phyloP scores from a whole-genome alignment of 2,329 filamentous ascomycete genomes.

The Fonsecaea nubica region DNA sequence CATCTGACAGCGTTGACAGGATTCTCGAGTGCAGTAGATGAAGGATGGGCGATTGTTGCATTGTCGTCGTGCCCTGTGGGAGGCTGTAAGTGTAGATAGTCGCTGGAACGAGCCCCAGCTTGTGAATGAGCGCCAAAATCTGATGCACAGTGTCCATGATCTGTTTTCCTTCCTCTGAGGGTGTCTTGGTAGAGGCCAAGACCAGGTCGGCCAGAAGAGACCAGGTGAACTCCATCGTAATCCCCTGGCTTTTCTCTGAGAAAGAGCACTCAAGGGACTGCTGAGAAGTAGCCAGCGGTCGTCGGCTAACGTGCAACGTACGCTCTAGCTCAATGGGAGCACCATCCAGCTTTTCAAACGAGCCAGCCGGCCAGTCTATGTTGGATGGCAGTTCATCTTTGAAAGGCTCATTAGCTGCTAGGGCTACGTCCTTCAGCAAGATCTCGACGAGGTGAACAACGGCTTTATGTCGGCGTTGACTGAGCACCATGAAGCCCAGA shows the following conservation, averaged over 20 bases:
- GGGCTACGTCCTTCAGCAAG: constrained; percentile 49
- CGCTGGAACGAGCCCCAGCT: constrained; percentile 52
- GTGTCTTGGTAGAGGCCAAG: constrained; percentile 49
- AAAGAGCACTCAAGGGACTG: background rate
- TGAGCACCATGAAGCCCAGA: constrained; percentile 49
- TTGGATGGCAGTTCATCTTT: constrained; percentile 42
- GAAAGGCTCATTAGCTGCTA: constrained; percentile 29
- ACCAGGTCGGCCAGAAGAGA: constrained; percentile 44
- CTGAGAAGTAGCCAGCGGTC: background rate
- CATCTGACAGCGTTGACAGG: constrained; percentile 55
- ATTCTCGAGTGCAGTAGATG: constrained; percentile 54
- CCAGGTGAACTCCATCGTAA: constrained; percentile 27
- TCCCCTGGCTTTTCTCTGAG: constrained; percentile 8
- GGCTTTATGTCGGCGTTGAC: constrained; percentile 49
- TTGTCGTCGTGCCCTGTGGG: constrained; percentile 42
- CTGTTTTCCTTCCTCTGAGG: constrained; percentile 45
- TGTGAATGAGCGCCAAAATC: constrained; percentile 54
- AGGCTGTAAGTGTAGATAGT: constrained; percentile 51
- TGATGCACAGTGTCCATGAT: constrained; percentile 55
- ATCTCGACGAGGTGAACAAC: constrained; percentile 49
- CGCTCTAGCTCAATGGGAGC: constrained; percentile 42
- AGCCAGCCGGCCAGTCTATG: constrained; percentile 40
- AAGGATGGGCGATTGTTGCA: constrained; percentile 52
- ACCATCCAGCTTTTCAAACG: constrained; percentile 41
- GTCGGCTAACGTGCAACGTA: constrained; percentile 17